Evolutionary conservation across 2,329 filamentous ascomycete genomes (phyloP).

Genomic region (Monilinia polystroma): DNA sequence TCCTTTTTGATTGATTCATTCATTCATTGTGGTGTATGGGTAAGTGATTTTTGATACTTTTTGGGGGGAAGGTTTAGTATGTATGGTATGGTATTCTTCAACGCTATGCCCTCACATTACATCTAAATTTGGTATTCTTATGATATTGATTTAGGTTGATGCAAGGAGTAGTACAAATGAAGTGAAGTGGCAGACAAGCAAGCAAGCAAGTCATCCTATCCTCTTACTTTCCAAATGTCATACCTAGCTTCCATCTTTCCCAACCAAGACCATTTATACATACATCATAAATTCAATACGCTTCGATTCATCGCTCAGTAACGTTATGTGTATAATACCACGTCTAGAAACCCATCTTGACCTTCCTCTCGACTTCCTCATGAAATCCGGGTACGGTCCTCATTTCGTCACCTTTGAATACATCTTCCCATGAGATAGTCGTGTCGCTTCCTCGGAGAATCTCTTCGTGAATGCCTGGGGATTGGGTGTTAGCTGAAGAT

Average conservation of each 20-base stretch:
- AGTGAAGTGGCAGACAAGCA: not conserved
- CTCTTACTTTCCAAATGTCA: not conserved
- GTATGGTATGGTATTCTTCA: not conserved
- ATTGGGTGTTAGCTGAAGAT: not conserved
- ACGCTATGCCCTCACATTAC: not conserved
- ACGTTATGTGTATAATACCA: not conserved
- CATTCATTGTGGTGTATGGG: too few relatives aligned
- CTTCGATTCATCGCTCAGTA: slow-evolving; percentile 15
- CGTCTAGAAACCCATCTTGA: slow-evolving; percentile 62
- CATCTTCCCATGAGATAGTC: slow-evolving; percentile 87
- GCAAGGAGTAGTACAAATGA: not conserved
- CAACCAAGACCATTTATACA: not conserved
- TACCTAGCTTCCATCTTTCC: not conserved
- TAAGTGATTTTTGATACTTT: not conserved
- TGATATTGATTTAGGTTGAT: not conserved
- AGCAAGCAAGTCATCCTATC: not conserved
- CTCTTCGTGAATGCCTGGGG: slow-evolving; percentile 73
- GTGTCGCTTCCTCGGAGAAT: slow-evolving; percentile 78
- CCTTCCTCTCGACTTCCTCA: slow-evolving; percentile 89
- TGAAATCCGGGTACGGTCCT: slow-evolving; percentile 72
- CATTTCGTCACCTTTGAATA: slow-evolving; percentile 78
- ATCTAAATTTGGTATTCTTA: not conserved
- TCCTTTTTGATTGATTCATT: not conserved
- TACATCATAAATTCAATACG: slow-evolving; percentile 15
- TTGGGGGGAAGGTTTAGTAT: not conserved